Conservation (phyloP, 257 asterid species). For the Solanum pimpinellifolium region DNA sequence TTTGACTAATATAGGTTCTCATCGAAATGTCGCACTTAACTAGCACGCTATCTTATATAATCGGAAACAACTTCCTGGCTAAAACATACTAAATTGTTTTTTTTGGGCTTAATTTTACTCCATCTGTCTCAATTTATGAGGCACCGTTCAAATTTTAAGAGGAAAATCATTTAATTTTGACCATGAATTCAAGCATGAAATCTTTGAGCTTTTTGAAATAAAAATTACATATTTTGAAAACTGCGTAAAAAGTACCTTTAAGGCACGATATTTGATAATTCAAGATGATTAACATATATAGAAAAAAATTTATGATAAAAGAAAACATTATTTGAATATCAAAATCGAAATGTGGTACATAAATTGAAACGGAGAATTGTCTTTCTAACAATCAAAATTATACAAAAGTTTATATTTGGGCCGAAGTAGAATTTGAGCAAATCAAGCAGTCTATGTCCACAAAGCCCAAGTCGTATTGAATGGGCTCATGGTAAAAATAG, state of each 20-base stretch:
- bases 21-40: background rate
- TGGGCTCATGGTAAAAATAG: background rate
- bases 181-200: background rate
- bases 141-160: background rate
- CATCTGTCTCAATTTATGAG: background rate
- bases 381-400: background rate
- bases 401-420: background rate
- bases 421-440: background rate
- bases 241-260: background rate
- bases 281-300: background rate
- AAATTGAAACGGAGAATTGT: too few relatives aligned
- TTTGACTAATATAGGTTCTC: background rate
- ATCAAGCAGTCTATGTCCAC: background rate
- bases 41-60: background rate
- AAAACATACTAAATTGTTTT: too few relatives aligned
- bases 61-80: too few relatives aligned
- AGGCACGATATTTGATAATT: background rate
- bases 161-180: background rate
- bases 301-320: too few relatives aligned
- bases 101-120: too few relatives aligned
- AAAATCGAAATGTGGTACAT: background rate
- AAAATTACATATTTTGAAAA: background rate
- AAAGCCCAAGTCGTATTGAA: background rate
- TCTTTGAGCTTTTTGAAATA: background rate
- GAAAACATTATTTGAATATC: background rate